Evolutionary conservation across 2,329 filamentous ascomycete genomes (phyloP).

Genomic region (Raffaelea ambrosiae): DNA sequence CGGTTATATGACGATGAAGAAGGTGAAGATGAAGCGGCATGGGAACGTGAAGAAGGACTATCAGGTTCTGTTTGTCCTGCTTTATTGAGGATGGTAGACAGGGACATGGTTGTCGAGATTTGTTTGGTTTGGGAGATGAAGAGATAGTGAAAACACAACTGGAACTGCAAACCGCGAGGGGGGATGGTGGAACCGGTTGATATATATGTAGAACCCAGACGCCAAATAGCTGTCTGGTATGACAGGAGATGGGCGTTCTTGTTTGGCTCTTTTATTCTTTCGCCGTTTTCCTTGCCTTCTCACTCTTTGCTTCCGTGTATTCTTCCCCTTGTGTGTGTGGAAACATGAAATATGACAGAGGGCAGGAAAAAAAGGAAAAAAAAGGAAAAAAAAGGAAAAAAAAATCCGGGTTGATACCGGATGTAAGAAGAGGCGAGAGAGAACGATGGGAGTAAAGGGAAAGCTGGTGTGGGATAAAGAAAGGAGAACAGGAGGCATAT

Average conservation of each 20-base stretch:
- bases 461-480: no score
- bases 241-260: no score
- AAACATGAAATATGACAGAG: not conserved
- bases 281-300: not conserved
- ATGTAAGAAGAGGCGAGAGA: no score
- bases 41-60: not conserved
- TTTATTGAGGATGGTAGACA: not conserved
- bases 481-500: no score
- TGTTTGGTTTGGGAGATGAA: constrained; percentile 3
- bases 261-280: not conserved
- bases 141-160: not conserved
- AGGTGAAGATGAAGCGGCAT: not conserved
- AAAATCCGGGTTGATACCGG: no score
- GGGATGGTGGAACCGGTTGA: no score
- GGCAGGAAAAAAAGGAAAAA: not conserved
- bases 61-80: constrained; percentile 2
- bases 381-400: no score
- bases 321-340: not conserved
- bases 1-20: not conserved
- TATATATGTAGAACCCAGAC: no score
- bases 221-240: no score
- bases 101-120: constrained; percentile 4
- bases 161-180: no score
- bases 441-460: no score
- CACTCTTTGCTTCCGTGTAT: not conserved